phyloP scores from a whole-genome alignment of 306 rosid genomes.

The Cucurbita maxima region DNA sequence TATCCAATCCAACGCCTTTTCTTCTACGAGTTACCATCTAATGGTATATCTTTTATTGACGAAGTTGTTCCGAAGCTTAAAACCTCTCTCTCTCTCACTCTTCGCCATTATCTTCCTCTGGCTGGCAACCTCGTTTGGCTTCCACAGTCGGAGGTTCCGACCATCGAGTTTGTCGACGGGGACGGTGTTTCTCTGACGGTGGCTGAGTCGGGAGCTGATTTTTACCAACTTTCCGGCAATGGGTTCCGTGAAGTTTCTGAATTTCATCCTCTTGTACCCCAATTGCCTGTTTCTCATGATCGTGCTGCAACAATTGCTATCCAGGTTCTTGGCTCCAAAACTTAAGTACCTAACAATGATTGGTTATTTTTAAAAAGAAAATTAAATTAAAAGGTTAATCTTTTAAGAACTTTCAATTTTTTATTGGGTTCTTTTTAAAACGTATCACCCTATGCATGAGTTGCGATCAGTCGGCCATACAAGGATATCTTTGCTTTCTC shows the following conservation, averaged over 20 bases:
- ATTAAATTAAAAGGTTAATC: too few species aligned
- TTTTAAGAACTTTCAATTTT: too few species aligned
- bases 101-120: neutral
- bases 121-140: neutral
- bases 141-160: neutral
- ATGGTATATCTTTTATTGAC: neutral
- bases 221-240: neutral
- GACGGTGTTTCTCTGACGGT: neutral
- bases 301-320: neutral
- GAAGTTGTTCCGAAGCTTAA: neutral
- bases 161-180: neutral
- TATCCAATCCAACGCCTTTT: conserved; percentile 8
- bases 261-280: neutral
- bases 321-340: neutral
- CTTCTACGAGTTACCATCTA: neutral
- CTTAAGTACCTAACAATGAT: neutral
- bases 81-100: neutral
- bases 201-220: neutral
- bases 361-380: too few species aligned
- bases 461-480: too few species aligned
- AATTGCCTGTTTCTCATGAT: neutral
- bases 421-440: too few species aligned
- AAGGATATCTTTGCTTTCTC: too few species aligned
- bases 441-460: too few species aligned
- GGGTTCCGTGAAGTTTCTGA: neutral